phyloP scores from a whole-genome alignment of 2,329 filamentous ascomycete genomes.

The Penicillium sp. region DNA sequence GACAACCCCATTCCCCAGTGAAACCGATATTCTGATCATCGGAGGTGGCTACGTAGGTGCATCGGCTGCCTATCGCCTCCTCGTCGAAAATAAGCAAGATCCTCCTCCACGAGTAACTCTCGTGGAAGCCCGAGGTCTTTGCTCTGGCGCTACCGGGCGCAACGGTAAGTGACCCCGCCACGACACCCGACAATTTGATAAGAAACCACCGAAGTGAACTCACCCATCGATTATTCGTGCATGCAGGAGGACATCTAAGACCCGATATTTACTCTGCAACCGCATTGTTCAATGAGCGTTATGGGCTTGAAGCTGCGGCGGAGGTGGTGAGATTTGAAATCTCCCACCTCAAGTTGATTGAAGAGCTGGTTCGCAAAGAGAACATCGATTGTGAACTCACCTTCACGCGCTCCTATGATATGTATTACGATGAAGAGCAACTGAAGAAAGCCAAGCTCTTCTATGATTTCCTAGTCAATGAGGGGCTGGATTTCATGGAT shows the following conservation, averaged over 20 bases:
- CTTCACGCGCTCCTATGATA: slow-evolving; percentile 42
- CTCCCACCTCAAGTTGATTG: slow-evolving; percentile 41
- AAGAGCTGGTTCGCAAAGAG: slow-evolving; percentile 42
- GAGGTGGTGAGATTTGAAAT: slow-evolving; percentile 45
- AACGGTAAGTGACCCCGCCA: slow-evolving; percentile 33
- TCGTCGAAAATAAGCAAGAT: slow-evolving; percentile 18
- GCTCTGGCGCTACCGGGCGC: slow-evolving; percentile 46
- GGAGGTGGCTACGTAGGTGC: slow-evolving; percentile 51
- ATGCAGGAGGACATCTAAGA: slow-evolving; percentile 39
- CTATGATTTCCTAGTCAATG: slow-evolving; percentile 29
- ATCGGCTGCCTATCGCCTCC: slow-evolving; percentile 44
- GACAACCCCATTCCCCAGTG: slow-evolving; percentile 29
- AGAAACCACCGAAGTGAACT: background rate
- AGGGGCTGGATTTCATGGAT: slow-evolving; percentile 29
- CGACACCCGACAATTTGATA: background rate
- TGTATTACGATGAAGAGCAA: slow-evolving; percentile 37
- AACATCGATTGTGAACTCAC: slow-evolving; percentile 47
- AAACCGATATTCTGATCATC: slow-evolving; percentile 48
- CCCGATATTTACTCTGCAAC: slow-evolving; percentile 45
- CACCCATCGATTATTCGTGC: background rate
- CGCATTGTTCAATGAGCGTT: slow-evolving; percentile 31
- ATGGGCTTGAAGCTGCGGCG: slow-evolving; percentile 36
- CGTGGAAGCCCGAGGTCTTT: slow-evolving; percentile 41
- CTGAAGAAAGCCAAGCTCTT: slow-evolving; percentile 24
- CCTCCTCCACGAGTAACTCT: slow-evolving; percentile 31